Evolutionary conservation across 2,329 filamentous ascomycete species (phyloP).

Genomic region (Colletotrichum liriopes): DNA sequence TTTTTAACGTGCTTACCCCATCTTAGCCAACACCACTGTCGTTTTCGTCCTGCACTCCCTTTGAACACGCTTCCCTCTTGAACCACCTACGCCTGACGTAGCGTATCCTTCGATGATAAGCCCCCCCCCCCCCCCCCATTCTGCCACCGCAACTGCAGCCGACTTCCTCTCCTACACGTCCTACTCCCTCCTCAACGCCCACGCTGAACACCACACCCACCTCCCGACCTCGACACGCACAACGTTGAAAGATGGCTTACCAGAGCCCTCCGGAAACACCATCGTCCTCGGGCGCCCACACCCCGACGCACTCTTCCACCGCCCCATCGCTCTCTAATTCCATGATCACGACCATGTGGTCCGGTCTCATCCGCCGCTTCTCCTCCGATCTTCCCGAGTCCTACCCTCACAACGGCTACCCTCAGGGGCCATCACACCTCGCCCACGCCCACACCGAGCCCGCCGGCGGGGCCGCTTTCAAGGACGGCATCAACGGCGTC

Average conservation of each 20-base stretch:
- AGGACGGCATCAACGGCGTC: constrained; percentile 70
- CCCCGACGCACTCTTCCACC: constrained; percentile 48
- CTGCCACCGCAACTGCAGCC: constrained; percentile 3
- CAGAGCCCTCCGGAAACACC: constrained; percentile 43
- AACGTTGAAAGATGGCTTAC: constrained; percentile 33
- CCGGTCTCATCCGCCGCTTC: constrained; percentile 79
- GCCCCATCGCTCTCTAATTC: constrained; percentile 51
- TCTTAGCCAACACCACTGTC: constrained; percentile 10
- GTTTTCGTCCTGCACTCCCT: constrained; percentile 20
- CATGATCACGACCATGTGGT: constrained; percentile 61
- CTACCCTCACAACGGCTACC: constrained; percentile 46
- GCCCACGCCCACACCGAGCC: constrained; percentile 47
- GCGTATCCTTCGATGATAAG: constrained; percentile 14
- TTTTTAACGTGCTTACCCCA: constrained; percentile 22
- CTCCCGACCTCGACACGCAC: constrained; percentile 5
- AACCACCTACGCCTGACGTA: constrained; percentile 6
- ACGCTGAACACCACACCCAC: not conserved
- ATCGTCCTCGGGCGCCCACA: constrained; percentile 48
- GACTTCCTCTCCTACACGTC: constrained; percentile 9
- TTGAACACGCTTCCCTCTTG: not conserved
- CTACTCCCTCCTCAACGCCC: constrained; percentile 1
- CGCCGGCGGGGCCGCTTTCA: constrained; percentile 43
- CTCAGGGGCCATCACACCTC: constrained; percentile 44
- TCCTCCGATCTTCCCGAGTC: constrained; percentile 62
- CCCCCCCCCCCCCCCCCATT: no score